Conservation (phyloP, 495 filamentous ascomycete genomes). For the Sordaria brevicollis region DNA sequence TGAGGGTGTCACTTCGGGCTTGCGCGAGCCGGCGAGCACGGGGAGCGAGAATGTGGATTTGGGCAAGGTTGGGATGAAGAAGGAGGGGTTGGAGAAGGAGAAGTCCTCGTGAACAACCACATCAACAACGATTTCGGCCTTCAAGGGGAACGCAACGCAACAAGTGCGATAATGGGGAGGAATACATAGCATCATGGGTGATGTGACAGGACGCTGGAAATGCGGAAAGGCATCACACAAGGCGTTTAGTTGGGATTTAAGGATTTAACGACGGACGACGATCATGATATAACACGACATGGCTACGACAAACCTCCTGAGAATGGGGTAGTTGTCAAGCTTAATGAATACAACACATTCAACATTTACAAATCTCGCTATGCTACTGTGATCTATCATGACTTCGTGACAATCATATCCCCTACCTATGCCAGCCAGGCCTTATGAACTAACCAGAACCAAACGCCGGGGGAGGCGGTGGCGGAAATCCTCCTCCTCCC, state of each 20-base stretch:
- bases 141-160: too few species aligned
- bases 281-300: background rate
- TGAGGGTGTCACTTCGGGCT: constrained; percentile 37
- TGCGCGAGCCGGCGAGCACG: constrained; percentile 54
- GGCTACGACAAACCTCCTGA: background rate
- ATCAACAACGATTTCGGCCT: too few species aligned
- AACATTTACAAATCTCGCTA: background rate
- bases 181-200: background rate
- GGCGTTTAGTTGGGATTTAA: background rate
- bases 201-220: background rate
- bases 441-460: background rate
- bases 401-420: background rate
- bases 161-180: too few species aligned
- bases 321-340: background rate
- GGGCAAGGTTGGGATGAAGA: constrained; percentile 44
- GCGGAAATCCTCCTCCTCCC: background rate
- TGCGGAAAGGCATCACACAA: background rate
- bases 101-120: constrained; percentile 1
- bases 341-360: background rate
- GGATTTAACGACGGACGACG: background rate
- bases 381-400: background rate
- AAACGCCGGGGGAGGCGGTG: background rate
- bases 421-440: too few species aligned
- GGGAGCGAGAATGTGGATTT: constrained; percentile 36
- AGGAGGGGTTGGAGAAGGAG: constrained; percentile 1